phyloP scores from a whole-genome alignment of 306 rosid species.

The Fagus crenata region DNA sequence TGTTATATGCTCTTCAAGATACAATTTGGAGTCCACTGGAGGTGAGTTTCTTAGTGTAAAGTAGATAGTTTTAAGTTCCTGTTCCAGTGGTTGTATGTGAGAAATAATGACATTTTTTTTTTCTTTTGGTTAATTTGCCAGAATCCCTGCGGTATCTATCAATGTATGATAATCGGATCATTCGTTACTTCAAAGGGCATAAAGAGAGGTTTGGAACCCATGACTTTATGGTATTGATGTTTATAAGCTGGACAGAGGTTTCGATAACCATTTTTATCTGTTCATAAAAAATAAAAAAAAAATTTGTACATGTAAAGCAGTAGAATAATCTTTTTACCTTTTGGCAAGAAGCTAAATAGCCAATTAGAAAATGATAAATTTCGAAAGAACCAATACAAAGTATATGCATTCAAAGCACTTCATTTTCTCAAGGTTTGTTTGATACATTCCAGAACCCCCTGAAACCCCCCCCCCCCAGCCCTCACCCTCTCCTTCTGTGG shows the following conservation, averaged over 20 bases:
- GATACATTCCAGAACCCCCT: not conserved
- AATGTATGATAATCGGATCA: constrained; percentile 86
- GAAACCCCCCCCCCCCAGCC: not conserved
- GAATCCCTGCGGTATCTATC: constrained; percentile 91
- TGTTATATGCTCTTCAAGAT: constrained; percentile 84
- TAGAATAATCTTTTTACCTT: not conserved
- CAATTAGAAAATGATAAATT: not conserved
- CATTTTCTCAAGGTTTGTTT: not conserved
- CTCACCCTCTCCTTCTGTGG: not conserved
- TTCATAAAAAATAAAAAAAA: not conserved
- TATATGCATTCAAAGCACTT: not conserved
- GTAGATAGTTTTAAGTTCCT: constrained; percentile 14
- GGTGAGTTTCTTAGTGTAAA: constrained; percentile 46
- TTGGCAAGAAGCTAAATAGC: not conserved
- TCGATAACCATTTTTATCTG: not conserved
- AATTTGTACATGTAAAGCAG: not conserved
- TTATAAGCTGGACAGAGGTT: not conserved
- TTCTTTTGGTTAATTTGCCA: constrained; percentile 31
- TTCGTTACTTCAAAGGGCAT: constrained; percentile 95
- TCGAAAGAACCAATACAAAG: not conserved
- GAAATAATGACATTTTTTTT: constrained; percentile 26
- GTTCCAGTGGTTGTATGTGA: constrained; percentile 6
- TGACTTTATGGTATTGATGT: not conserved
- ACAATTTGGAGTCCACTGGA: constrained; percentile 78
- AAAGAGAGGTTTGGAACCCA: constrained; percentile 65